phyloP scores from a whole-genome alignment of 345 rosid genomes.

The Reutealis trisperma region DNA sequence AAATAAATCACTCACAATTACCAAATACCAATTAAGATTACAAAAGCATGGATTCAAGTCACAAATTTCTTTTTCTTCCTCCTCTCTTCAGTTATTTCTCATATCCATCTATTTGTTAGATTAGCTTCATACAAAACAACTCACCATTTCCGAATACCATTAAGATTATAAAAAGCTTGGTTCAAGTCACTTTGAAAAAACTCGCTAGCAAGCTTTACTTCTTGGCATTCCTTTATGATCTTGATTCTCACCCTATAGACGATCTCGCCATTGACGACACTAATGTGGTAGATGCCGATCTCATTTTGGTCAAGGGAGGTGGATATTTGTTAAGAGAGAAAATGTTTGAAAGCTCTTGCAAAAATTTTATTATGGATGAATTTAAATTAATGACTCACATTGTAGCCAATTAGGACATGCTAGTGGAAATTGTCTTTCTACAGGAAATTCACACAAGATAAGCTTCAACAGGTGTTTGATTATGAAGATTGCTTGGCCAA shows the following conservation, averaged over 20 bases:
- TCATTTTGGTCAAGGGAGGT: slow-evolving; percentile 90
- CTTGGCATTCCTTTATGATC: slow-evolving; percentile 76
- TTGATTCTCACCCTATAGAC: slow-evolving; percentile 63
- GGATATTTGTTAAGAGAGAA: slow-evolving; percentile 90
- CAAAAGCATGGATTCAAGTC: no score
- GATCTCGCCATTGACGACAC: slow-evolving; percentile 97
- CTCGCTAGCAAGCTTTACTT: slow-evolving; percentile 75
- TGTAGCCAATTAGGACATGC: slow-evolving; percentile 83
- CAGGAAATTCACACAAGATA: slow-evolving; percentile 67
- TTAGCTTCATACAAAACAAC: no score
- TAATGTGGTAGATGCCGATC: slow-evolving; percentile 80
- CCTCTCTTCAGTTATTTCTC: no score
- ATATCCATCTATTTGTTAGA: no score
- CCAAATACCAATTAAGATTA: no score
- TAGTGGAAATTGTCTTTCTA: slow-evolving; percentile 85
- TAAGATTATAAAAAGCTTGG: no score
- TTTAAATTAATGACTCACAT: slow-evolving; percentile 58
- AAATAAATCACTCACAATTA: no score
- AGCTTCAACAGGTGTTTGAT: slow-evolving; percentile 49
- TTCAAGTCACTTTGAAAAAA: slow-evolving; percentile 52
- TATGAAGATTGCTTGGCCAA: slow-evolving; percentile 61
- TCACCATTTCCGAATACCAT: no score
- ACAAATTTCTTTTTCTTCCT: no score
- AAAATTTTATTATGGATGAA: slow-evolving; percentile 75
- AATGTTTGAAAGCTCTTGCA: slow-evolving; percentile 83